A percentile compares a stretch with the other conserved stretches of the same genome.
Evolutionary conservation across 306 rosid species (phyloP).

Genomic region (Prunus armeniaca): DNA sequence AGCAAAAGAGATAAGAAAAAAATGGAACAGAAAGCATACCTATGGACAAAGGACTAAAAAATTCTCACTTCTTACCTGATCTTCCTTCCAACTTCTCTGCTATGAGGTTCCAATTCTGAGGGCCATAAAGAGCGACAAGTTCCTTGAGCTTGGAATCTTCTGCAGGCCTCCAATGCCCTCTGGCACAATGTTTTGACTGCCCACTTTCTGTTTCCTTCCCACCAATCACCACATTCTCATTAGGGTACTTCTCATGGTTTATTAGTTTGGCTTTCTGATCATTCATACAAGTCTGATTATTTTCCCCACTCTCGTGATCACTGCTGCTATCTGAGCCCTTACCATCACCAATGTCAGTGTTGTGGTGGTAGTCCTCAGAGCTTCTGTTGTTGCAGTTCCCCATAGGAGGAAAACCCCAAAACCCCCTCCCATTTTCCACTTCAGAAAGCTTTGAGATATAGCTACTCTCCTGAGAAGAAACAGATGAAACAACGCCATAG

Average conservation of each 20-base stretch:
- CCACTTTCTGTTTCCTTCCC: conserved; percentile 50
- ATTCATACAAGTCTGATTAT: conserved; percentile 22
- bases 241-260: conserved; percentile 29
- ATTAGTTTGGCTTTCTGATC: background rate
- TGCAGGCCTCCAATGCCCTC: conserved; percentile 99
- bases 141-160: conserved; percentile 94
- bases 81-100: conserved; percentile 97
- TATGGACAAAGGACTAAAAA: background rate
- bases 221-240: conserved; percentile 29
- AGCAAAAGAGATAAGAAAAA: background rate
- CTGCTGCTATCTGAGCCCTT: conserved; percentile 53
- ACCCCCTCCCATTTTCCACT: conserved; percentile 34
- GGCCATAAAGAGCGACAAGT: conserved; percentile 89
- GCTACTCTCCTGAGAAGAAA: conserved; percentile 52
- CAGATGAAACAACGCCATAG: conserved; percentile 35
- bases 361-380: conserved; percentile 41
- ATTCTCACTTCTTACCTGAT: conserved; percentile 56
- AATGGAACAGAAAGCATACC: background rate
- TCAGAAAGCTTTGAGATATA: conserved; percentile 33
- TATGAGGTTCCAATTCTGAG: conserved; percentile 97
- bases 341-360: conserved; percentile 28
- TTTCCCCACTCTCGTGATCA: conserved; percentile 46
- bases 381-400: conserved; percentile 33
- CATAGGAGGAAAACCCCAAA: conserved; percentile 56
- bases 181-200: conserved; percentile 79